Percentiles rank a stretch among this genome's conserved stretches.
Evolutionary conservation across 2,329 filamentous ascomycete species (phyloP).

Genomic region (Diaporthe vaccinii): DNA sequence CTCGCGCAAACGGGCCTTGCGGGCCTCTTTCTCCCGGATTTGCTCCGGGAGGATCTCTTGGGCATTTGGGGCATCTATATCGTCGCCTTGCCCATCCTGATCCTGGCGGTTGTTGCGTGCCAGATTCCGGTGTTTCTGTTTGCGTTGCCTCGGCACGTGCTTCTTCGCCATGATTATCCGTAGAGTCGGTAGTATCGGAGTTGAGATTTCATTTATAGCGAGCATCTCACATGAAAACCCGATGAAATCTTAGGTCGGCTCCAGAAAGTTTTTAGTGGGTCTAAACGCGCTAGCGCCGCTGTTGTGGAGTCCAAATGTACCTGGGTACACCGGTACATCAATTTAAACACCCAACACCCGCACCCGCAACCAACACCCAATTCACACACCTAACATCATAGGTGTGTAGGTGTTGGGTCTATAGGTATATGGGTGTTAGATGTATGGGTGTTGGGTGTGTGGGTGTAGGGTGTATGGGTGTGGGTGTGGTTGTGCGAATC

Average conservation of each 20-base stretch:
- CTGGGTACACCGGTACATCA: neutral
- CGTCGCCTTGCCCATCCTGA: slow-evolving; percentile 50
- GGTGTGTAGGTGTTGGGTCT: no score
- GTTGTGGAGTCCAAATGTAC: neutral
- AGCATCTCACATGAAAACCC: slow-evolving; percentile 6
- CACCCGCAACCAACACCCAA: no score
- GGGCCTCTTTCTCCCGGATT: slow-evolving; percentile 64
- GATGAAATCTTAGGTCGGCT: slow-evolving; percentile 1
- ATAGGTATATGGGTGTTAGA: no score
- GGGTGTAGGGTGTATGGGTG: no score
- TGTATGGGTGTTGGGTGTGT: no score
- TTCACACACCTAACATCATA: no score
- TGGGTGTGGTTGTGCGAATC: no score
- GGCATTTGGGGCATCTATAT: slow-evolving; percentile 67
- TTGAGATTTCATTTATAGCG: neutral
- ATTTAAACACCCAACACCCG: no score
- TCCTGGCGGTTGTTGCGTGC: slow-evolving; percentile 68
- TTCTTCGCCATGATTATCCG: slow-evolving; percentile 46
- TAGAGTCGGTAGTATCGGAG: neutral
- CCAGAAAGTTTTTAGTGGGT: slow-evolving; percentile 23
- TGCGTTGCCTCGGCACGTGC: slow-evolving; percentile 75
- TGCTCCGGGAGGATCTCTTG: slow-evolving; percentile 63
- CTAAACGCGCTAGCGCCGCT: neutral
- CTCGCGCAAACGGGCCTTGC: slow-evolving; percentile 67
- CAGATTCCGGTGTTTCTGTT: slow-evolving; percentile 78